Base-by-base conservation (phyloP, 1,284 basidiomycete species). In the Pseudozyma pruni region DNA sequence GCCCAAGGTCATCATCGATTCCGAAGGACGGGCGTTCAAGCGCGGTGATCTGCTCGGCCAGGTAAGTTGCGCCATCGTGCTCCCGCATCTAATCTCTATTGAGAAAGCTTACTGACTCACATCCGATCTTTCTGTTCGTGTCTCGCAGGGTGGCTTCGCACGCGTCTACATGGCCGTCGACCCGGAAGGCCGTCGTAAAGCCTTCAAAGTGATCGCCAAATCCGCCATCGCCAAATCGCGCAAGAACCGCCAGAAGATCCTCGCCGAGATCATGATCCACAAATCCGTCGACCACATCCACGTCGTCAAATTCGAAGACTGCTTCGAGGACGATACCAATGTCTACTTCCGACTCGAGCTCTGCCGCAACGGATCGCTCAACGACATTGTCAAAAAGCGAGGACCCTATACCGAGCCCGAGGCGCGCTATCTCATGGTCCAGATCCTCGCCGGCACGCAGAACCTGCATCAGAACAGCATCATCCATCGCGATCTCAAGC, bases 231-330 rank as follows among this genome's bases (percentile, higher is more conserved):
- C 71, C 54, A 81, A 84, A 46, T 81, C 83, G 31, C 83, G 83
- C 59, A 83, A 83, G 49, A 83, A 81, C n/a, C 80, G 83, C 32
- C 81, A 81, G 13, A 84, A 84, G 94, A 88, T 98, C 60, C 97
- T 95, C 78, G 94, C 94, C 62, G 95, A 98, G 87, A 98, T 98
- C 83, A 97, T 96, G 86, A 94, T 98, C 54, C 95, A 98, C 84
- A 89, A 90, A 63, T 90, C 93, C 19, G 88, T 98, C 51, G 84
- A 89, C 33, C 95, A 98, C 79, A 91, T 93, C 22, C 94, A 98
- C 83, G 91, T 98, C 62, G 94, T 98, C 63, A 85, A 86, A 17
- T 98, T 98, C 82, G 87, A 91, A 56, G 93, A 97, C 72, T 95
- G 93, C 83, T 98, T 98, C 81, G 94, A 98, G 84, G 95, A 97